Base-by-base conservation (phyloP, 2,329 filamentous ascomycete genomes). In the Aspergillus fumigatus region DNA sequence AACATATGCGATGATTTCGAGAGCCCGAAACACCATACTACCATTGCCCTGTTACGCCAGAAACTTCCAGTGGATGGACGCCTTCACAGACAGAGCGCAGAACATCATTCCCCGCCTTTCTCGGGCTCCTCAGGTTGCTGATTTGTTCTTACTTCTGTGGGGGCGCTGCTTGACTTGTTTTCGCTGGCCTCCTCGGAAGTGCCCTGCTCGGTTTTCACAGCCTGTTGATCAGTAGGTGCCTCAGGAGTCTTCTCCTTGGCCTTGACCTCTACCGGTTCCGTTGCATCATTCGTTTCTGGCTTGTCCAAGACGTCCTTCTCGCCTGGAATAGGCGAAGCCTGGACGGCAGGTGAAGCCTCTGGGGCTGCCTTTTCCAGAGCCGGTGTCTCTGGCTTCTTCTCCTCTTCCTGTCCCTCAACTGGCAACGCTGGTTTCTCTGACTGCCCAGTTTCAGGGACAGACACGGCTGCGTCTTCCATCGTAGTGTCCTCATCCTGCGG, bases 391-490 rank as follows among this genome's bases (percentile, higher is more conserved):
- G 67, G 62, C 40, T 66, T 73, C 51, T 65, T 65, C 23, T 71
- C 67, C 32, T 68, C 58, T 4, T 60, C 60, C 41, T 55, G 60
- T 4, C 47, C 55, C 32, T 67, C 67, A 43, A 51, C 55, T 38
- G 53, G 51, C 50, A 51, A 55, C 48, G 52, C 58, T 35, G 52
- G 51, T 58, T 62, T 58, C 35, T 63, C 63, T 41, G 57, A 53
- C 54, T 60, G 55, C 38, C 65, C 63, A 8, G 58, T 53, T n/a
- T 59, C 61, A 25, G 60, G 55, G 6, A 60, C 59, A n/a, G 64
- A 52, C 6, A 62, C 61, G 21, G 50, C 61, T 23, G 60, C 73
- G 54, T 77, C 74, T 60, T 75, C 73, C 74, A 77, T 77, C 11
- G 66, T 57, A 10, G 65, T 71, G 57, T 75, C 73, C 56, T 72